Base-by-base conservation (phyloP, 2,329 filamentous ascomycete species). In the Colletotrichum lini region DNA sequence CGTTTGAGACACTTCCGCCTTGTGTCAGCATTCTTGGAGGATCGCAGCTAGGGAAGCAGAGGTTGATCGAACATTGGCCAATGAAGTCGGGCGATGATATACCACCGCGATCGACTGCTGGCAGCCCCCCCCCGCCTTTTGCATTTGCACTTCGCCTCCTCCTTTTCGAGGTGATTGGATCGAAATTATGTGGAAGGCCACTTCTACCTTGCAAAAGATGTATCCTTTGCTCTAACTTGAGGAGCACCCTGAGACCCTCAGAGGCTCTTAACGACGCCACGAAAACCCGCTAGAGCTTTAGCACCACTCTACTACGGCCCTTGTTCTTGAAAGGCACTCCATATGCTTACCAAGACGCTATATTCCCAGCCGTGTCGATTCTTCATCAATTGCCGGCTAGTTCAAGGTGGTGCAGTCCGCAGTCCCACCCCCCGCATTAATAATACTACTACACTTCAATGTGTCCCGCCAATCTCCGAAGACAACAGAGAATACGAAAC, bases 401-500 rank as follows among this genome's bases (percentile, higher is more conserved):
- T 30, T 57, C 44, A 23, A 71, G 23, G 49, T 21, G 38, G 16
- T 53, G 58, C 30, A 57, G 67, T 53, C 50, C 52, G 26, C 40
- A 44, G 30, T 35, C 35, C 35, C 30, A 9, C 52, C 30, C 42
- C 42, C 30, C 40, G 16, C 44, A 23, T 42, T 38, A 56, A 23
- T 9, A 59, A 47, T 8, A 50, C 21, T 23, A 16, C 44, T 18
- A 56, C 42, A 40, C 63, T n/a, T 21, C 63, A 40, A 35, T 40
- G 26, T 53, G 44, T 45, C 53, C 16, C 52, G 26, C 61, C 26
- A 47, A 42, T 40, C 35, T 44, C 61, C 56, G 30, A 45, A 67
- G 49, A 47, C n/a, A 67, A 50, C 42, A 44, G 16, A 47, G 57
- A 65, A 65, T 67, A 67, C 62, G 63, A 57, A 70, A 44, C 49